Evolutionary conservation across 768 basidiomycete species (phyloP).

Genomic region (Omphalotus guepiniiformis): DNA sequence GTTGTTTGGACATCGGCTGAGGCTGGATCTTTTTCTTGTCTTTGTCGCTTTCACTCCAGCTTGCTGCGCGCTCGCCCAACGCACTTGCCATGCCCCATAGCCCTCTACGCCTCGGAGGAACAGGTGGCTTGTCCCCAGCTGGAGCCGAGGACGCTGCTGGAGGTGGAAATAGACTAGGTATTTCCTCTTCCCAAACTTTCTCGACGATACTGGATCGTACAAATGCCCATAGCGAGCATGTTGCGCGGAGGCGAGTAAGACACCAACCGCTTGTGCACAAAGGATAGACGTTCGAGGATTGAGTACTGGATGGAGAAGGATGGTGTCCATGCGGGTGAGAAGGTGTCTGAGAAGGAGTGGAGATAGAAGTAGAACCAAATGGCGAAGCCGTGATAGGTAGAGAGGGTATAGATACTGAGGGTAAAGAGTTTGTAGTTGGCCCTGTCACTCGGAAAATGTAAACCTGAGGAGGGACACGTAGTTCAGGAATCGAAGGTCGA

Average conservation of each 20-base stretch:
- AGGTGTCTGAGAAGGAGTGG: not conserved
- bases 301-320: not conserved
- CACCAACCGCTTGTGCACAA: conserved; percentile 87
- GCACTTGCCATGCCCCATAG: conserved; percentile 69
- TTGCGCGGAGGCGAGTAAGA: conserved; percentile 71
- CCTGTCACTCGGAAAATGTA: conserved; percentile 8
- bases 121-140: conserved; percentile 40
- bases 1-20: conserved; percentile 13
- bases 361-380: not conserved
- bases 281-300: conserved; percentile 50
- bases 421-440: not conserved
- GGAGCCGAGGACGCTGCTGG: conserved; percentile 21
- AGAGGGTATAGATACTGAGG: not conserved
- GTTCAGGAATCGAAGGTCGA: conserved; percentile 16
- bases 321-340: not conserved
- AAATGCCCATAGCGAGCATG: conserved; percentile 90
- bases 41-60: conserved; percentile 49
- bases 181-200: conserved; percentile 85
- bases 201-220: conserved; percentile 79
- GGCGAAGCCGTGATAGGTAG: not conserved
- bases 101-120: conserved; percentile 59
- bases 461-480: conserved; percentile 8
- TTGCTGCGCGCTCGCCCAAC: conserved; percentile 52
- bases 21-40: conserved; percentile 25
- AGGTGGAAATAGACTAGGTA: conserved; percentile 30